Evolutionary conservation across 1,139 yeast genomes (phyloP).

Genomic region (Pichia sp.): DNA sequence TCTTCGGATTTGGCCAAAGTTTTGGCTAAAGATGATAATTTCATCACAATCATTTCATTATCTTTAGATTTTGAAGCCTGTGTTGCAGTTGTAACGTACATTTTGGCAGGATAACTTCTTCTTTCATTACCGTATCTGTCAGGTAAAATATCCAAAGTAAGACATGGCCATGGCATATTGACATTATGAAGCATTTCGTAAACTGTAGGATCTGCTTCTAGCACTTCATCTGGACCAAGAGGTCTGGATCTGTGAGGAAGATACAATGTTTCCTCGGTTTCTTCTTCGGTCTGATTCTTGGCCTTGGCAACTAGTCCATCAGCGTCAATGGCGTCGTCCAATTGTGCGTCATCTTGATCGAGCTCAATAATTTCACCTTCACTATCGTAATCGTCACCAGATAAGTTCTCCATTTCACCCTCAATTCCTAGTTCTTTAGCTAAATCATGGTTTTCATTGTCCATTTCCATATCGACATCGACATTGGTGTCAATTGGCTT

Average conservation of each 20-base stretch:
- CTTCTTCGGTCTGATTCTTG: conserved; percentile 8
- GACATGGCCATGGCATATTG: conserved; percentile 94
- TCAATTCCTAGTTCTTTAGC: conserved; percentile 39
- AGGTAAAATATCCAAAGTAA: conserved; percentile 82
- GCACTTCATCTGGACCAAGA: conserved; percentile 88
- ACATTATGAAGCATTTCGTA: conserved; percentile 95
- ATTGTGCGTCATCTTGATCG: conserved; percentile 43
- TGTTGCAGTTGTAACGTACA: conserved; percentile 85
- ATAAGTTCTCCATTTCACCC: conserved; percentile 90
- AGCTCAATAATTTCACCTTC: conserved; percentile 84
- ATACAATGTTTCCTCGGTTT: conserved; percentile 42
- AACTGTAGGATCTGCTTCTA: conserved; percentile 94
- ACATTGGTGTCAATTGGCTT: conserved; percentile 20
- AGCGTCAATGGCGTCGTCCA: conserved; percentile 23
- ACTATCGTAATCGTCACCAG: conserved; percentile 91
- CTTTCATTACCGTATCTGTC: conserved; percentile 85
- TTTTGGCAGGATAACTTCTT: conserved; percentile 81
- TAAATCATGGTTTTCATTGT: conserved; percentile 31
- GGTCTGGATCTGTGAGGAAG: conserved; percentile 86
- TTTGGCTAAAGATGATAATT: conserved; percentile 72
- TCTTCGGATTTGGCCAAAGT: conserved; percentile 77
- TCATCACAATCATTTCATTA: conserved; percentile 79
- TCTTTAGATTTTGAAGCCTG: conserved; percentile 86
- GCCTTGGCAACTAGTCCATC: conserved; percentile 12
- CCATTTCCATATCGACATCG: conserved; percentile 21